These are phyloP conservation scores for Medicago lupulina DNA, from an alignment of 306 rosid species.

Conservation along the genomic window DNA sequence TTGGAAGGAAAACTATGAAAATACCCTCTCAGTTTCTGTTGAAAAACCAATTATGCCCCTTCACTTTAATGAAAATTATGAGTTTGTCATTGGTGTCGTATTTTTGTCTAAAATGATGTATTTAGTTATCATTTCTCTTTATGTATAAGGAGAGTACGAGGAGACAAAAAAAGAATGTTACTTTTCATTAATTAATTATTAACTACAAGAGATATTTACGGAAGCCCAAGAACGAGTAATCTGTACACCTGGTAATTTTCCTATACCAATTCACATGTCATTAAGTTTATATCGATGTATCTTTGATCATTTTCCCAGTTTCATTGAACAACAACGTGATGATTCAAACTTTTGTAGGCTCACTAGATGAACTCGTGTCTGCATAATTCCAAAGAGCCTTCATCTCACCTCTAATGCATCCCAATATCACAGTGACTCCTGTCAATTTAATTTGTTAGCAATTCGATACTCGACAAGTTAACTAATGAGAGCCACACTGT, in stretches of 20 bases:
- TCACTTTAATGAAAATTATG: too few relatives aligned
- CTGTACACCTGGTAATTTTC: slow-evolving; percentile 30
- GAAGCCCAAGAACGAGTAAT: slow-evolving; percentile 6
- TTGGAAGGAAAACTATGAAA: too few relatives aligned
- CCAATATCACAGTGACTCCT: slow-evolving; percentile 71
- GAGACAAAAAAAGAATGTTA: background rate
- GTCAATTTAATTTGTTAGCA: slow-evolving; percentile 37
- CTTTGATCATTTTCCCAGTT: slow-evolving; percentile 2
- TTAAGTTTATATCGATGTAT: background rate
- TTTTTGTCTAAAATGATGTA: too few relatives aligned
- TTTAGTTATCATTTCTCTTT: too few relatives aligned
- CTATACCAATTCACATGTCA: slow-evolving; percentile 12
- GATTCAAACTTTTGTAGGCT: slow-evolving; percentile 42
- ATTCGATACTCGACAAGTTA: slow-evolving; percentile 10
- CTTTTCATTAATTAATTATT: background rate
- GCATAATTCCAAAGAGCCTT: slow-evolving; percentile 67
- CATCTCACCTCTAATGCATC: slow-evolving; percentile 70
- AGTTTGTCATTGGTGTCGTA: too few relatives aligned
- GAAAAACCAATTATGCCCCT: too few relatives aligned
- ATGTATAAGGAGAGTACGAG: too few relatives aligned
- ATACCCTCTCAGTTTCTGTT: too few relatives aligned
- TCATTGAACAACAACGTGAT: slow-evolving; percentile 1
- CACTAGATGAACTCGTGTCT: slow-evolving; percentile 39
- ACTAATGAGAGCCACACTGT: background rate
- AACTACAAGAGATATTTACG: slow-evolving; percentile 11